Evolutionary conservation across 768 basidiomycete genomes (phyloP), one percentile per base, ranked within the genome.

Genomic region (Boletus bicolor): DNA sequence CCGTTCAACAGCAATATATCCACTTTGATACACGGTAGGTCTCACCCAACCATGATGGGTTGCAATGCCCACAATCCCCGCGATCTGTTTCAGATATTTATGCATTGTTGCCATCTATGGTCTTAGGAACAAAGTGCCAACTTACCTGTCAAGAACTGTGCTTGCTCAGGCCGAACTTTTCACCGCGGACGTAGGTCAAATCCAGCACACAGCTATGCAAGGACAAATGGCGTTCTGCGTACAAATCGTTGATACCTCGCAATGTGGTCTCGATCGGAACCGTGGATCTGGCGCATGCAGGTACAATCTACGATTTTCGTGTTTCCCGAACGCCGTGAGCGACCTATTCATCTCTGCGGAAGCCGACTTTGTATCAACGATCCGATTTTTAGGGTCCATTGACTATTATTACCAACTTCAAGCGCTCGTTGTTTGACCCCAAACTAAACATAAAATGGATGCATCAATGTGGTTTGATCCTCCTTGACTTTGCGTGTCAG

Each of bases 201-300:
- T 37, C n/a, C 48, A 48, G 21, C n/a, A 24, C 30, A n/a, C n/a
- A 39, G 14, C 28, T 34, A 28, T 32, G 42, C 7, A 45, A 15
- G 17, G 34, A 79, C 64, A 84, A 82, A 60, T 78, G 73, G 4
- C 83, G 81, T 62, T 80, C 77, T 51, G 77, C 72, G 72, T 82
- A 71, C 24, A 81, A 62, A 10, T 78, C 71, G 62, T 84, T 68
- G 52, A 79, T 72, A 2, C 72, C 76, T 55, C 70, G 73, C 26
- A 82, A 56, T 0, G 80, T 82, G 11, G 72, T 76, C 44, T 76
- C 75, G 59, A 77, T 80, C 1, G 77, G 75, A 9, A 73, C 76
- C 8, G 68, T 72, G 42, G 73, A 62, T 80, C 77, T 0, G 75
- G 75, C 5, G 68, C 70, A 55, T 82, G 82, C 0, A 84, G 71